phyloP scores from a whole-genome alignment of 306 rosid genomes.

The Heteromeles arbutifolia region DNA sequence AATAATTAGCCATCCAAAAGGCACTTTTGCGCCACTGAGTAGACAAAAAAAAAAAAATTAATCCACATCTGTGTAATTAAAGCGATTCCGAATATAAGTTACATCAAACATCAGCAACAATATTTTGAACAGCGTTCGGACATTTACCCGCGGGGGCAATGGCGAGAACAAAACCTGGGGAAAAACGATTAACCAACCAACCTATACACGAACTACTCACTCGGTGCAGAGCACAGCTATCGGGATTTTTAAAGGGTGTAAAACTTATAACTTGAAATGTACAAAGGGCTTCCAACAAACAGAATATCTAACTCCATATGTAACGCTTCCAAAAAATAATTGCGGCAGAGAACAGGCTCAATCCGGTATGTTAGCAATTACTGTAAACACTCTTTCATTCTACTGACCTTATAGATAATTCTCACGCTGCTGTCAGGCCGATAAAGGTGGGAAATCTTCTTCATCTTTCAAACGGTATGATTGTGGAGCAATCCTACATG shows the following conservation, averaged over 20 bases:
- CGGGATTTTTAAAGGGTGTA: not conserved
- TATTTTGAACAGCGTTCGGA: constrained; percentile 2
- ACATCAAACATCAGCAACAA: constrained; percentile 26
- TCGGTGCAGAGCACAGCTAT: constrained; percentile 8
- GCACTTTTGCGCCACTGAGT: not conserved
- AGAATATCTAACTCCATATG: constrained; percentile 22
- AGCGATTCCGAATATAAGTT: constrained; percentile 10
- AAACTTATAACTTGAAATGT: constrained; percentile 22
- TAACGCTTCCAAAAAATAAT: constrained; percentile 17
- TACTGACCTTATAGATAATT: constrained; percentile 10
- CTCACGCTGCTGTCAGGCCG: constrained; percentile 16
- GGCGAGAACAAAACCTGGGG: constrained; percentile 20
- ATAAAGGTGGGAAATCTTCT: constrained; percentile 55
- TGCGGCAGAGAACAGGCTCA: constrained; percentile 9
- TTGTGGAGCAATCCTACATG: constrained; percentile 39
- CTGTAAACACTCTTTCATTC: constrained; percentile 16
- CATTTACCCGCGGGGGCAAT: constrained; percentile 12
- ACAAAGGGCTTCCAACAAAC: constrained; percentile 21
- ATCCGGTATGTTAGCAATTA: constrained; percentile 27
- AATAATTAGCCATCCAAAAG: not conserved
- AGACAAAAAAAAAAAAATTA: not conserved
- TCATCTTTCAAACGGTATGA: constrained; percentile 51
- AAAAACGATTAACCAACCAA: constrained; percentile 1
- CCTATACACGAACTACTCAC: constrained; percentile 24
- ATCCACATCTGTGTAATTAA: not conserved